Evolutionary conservation across 192 early-diverging fungal species (phyloP), one percentile per base, ranked within the genome.

Genomic region (Rhizophagus clarus): DNA sequence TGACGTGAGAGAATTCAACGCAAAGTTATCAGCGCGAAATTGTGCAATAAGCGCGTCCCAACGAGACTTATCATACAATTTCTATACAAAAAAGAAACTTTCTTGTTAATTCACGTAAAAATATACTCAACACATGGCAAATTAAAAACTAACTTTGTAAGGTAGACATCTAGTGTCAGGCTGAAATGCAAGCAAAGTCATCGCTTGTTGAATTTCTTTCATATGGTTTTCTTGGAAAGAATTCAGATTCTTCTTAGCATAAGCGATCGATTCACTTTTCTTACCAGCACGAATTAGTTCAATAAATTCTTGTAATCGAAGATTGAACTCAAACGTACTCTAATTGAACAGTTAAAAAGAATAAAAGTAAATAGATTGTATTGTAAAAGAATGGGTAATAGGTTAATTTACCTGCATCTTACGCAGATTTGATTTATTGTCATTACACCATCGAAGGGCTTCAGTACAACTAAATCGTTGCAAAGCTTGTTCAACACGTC

Each of bases 271-370:
- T 8, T 93, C 94, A 28, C 83, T 74, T 15, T 83, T 83, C 31
- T 91, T 89, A 26, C 88, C 84, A 12, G 77, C 88, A 29, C 95
- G 88, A 3, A 91, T 91, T 61, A 98, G 88, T 80, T 99, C 97
- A 47, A 99, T 91, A 83, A 92, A 96, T 83, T 99, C 98, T 85
- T 98, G 97, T 51, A 98, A 79, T 1, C 96, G 90, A 76, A 99
- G 88, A 81, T 98, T 94, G 87, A 99, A 99, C 84, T 99, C 98
- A 60, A 99, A 84, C 10, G 95, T 92, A 84, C 96, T 98, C 94
- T 99, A 75, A 26, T 12, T 40, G 73, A 17, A 61, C 45, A 60
- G 62, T 10, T 28, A 61, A 29, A 22, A 26, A 49, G 8, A 66
- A 0, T 3, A 32, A 47, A 8, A 63, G 26, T 26, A 61, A 56